Conservation (phyloP, 2,329 filamentous ascomycete genomes). For the Kalmusia sp. region DNA sequence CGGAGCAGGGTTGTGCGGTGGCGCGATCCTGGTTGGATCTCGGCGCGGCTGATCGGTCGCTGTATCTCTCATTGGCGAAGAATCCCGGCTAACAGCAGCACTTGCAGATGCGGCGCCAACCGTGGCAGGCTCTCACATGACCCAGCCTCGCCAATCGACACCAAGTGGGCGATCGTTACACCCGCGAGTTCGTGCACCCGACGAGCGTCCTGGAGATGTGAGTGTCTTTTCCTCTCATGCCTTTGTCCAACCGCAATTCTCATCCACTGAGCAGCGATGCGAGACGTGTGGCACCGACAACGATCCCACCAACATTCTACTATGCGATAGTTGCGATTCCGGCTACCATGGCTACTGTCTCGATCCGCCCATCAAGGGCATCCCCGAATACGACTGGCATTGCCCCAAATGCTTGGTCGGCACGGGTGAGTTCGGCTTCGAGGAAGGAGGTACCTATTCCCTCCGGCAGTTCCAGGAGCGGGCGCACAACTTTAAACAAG, state of each 20-base stretch:
- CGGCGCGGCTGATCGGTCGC: constrained; percentile 24
- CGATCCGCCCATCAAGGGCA: constrained; percentile 79
- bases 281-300: constrained; percentile 85
- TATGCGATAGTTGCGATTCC: constrained; percentile 92
- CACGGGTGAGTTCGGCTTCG: constrained; percentile 95
- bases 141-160: constrained; percentile 82
- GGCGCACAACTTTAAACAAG: constrained; percentile 92
- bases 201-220: constrained; percentile 66
- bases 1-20: constrained; percentile 29
- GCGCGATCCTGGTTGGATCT: constrained; percentile 27
- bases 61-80: constrained; percentile 26
- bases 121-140: constrained; percentile 97
- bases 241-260: constrained; percentile 33
- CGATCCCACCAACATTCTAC: constrained; percentile 71
- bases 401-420: constrained; percentile 94
- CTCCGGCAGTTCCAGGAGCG: constrained; percentile 96
- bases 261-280: constrained; percentile 66
- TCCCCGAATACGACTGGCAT: constrained; percentile 91
- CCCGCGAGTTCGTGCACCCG: constrained; percentile 60
- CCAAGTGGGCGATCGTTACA: constrained; percentile 63
- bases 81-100: constrained; percentile 28
- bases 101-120: constrained; percentile 69
- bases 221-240: constrained; percentile 18
- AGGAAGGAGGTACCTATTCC: constrained; percentile 95
- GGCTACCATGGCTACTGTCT: constrained; percentile 88